Base-by-base conservation (phyloP, 2,329 filamentous ascomycete species). In the Penicillium decumbens region DNA sequence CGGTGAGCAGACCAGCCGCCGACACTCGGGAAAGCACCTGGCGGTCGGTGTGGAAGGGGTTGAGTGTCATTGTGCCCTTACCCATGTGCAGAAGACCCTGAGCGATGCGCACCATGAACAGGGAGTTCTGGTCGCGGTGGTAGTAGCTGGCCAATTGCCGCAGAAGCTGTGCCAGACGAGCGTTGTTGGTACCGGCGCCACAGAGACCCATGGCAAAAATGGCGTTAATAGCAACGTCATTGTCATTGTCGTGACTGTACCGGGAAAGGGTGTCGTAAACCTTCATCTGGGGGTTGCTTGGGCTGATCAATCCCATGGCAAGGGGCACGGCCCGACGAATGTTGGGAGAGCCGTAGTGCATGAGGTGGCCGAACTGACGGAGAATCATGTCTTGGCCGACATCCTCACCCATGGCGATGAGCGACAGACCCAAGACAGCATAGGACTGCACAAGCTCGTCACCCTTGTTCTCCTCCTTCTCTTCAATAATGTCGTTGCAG, bases 241-340 rank as follows among this genome's bases (percentile, higher is more conserved):
- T 95, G 74, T 98, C 93, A 60, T 93, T 98, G 76, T 98, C 93
- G 80, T 98, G 93, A 57, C 88, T 95, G 80, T 98, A 98, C 66
- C 93, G 81, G 44, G 93, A 98, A 9, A 98, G 78, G 0, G 93
- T 98, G 71, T 98, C 93, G 76, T 98, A 98, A 41, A 98, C 88
- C 79, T 97, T 98, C 92, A 98, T 98, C 71, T 98, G 95, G 9
- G 93, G 93, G 75, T 98, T 98, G 75, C 90, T 96, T 10, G 95
- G 89, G 73, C 89, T 95, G 66, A 98, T 86, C 47, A 98, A 80
- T 64, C 91, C 95, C 89, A 98, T 95, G 24, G 93, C 93, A 47
- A 98, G 79, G 30, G 93, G 93, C 27, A 98, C 93, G 18, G 91
- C 92, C 67, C 93, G 93, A 55, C 93, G 87, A 63, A 98, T 98